Evolutionary conservation across 192 early-diverging fungal genomes (phyloP).

Genomic region (Podochytrium sp.): DNA sequence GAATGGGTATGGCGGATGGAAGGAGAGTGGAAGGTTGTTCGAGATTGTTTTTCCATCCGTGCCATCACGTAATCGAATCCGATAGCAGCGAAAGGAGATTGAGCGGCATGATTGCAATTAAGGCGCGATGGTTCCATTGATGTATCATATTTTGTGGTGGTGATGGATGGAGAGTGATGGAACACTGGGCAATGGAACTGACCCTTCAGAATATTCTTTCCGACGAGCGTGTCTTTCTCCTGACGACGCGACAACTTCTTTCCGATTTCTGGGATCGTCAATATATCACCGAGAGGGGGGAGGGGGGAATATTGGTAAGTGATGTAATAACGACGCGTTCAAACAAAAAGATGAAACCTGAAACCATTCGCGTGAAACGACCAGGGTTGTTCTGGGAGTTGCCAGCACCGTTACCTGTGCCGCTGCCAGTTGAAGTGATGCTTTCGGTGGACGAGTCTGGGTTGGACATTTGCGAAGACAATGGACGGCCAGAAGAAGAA

Average conservation of each 20-base stretch:
- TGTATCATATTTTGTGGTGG: too few relatives aligned
- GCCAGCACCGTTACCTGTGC: too few relatives aligned
- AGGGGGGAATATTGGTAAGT: background rate
- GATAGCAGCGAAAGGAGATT: too few relatives aligned
- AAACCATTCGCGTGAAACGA: slow-evolving; percentile 22
- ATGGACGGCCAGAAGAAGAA: too few relatives aligned
- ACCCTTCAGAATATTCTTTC: slow-evolving; percentile 57
- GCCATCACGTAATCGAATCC: too few relatives aligned
- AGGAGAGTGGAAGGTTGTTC: background rate
- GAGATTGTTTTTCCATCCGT: background rate
- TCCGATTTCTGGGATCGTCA: slow-evolving; percentile 44
- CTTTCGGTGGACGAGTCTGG: slow-evolving; percentile 23
- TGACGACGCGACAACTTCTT: slow-evolving; percentile 50
- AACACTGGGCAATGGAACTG: too few relatives aligned
- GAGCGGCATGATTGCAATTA: too few relatives aligned
- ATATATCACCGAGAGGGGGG: background rate
- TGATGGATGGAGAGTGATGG: background rate
- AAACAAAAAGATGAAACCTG: slow-evolving; percentile 18
- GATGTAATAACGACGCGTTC: background rate
- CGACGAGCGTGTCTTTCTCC: slow-evolving; percentile 49
- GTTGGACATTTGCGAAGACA: too few relatives aligned
- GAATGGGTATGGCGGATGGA: background rate
- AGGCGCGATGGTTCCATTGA: too few relatives aligned
- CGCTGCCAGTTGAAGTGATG: too few relatives aligned
- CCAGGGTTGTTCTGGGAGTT: slow-evolving; percentile 15